Evolutionary conservation across 2,329 filamentous ascomycete genomes (phyloP).

Genomic region (Chrysoporthe austroafricana): DNA sequence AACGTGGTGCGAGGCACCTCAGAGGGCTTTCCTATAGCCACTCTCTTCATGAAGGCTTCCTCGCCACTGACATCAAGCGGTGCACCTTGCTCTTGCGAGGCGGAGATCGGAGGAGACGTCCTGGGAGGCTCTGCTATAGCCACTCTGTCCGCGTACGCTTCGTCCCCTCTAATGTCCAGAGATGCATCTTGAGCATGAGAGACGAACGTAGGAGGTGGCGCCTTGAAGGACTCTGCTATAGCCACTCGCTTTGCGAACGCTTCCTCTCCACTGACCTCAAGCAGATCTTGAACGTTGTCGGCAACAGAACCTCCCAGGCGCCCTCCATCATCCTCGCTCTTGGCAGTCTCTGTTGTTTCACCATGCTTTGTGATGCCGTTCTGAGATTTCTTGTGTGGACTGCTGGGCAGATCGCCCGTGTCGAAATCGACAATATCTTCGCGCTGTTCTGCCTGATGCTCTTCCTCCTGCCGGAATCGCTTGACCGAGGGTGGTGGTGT

Average conservation of each 20-base stretch:
- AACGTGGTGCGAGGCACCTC: conserved; percentile 26
- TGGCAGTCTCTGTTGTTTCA: neutral
- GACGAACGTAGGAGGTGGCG: neutral
- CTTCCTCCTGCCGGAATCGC: conserved; percentile 50
- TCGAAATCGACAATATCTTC: conserved; percentile 40
- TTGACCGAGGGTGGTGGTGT: conserved; percentile 62
- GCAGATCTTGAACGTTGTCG: neutral
- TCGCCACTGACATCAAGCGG: conserved; percentile 5
- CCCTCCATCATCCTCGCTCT: neutral
- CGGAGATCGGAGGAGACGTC: neutral
- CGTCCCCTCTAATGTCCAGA: conserved; percentile 10
- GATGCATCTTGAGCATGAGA: neutral
- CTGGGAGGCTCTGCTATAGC: conserved; percentile 19
- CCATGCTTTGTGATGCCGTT: conserved; percentile 13
- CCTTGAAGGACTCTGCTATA: conserved; percentile 13
- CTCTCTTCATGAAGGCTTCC: conserved; percentile 2
- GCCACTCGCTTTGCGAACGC: conserved; percentile 8
- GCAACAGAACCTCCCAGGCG: neutral
- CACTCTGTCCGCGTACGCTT: neutral
- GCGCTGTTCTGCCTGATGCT: conserved; percentile 27
- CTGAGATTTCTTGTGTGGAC: conserved; percentile 18
- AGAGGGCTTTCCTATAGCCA: conserved; percentile 18
- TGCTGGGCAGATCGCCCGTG: conserved; percentile 20
- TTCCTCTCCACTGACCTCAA: conserved; percentile 10
- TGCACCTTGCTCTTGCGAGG: neutral